Evolutionary conservation across 179 eudicot species (phyloP).

Genomic region (Actinidia arguta): DNA sequence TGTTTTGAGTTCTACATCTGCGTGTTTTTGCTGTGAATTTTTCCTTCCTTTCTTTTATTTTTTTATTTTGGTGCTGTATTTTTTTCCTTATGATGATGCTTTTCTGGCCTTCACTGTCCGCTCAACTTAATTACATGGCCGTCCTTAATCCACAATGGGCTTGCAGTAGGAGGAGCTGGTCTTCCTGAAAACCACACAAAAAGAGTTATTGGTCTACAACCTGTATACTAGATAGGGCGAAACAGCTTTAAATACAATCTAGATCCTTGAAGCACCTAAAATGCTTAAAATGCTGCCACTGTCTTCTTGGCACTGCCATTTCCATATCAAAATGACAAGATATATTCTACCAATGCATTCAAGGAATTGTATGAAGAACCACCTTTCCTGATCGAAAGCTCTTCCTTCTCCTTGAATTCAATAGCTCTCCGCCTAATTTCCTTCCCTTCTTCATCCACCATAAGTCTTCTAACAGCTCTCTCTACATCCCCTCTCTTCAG

Average conservation of each 20-base stretch:
- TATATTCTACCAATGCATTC: slow-evolving; percentile 26
- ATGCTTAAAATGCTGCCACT: too few relatives aligned
- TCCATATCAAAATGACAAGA: neutral
- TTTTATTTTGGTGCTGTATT: too few relatives aligned
- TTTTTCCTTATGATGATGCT: neutral
- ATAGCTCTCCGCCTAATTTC: slow-evolving; percentile 31
- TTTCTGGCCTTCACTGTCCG: too few relatives aligned
- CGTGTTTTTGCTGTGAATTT: too few relatives aligned
- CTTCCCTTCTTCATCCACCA: slow-evolving; percentile 34
- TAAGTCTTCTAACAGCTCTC: slow-evolving; percentile 25
- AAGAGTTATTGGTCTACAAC: neutral
- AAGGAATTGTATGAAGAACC: slow-evolving; percentile 34
- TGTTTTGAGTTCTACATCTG: neutral
- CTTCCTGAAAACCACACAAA: neutral
- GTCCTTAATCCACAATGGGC: neutral
- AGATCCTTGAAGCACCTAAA: neutral
- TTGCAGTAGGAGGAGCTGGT: neutral
- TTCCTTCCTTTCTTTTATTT: too few relatives aligned
- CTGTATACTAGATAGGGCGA: neutral
- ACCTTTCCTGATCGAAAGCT: slow-evolving; percentile 19
- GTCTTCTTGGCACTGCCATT: neutral
- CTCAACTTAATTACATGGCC: neutral
- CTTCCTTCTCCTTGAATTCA: slow-evolving; percentile 22
- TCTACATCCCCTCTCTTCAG: slow-evolving; percentile 17
- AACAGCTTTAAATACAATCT: slow-evolving; percentile 10